Conservation (phyloP, 1,139 yeast species). For the Entelexis paramagnoliae region DNA sequence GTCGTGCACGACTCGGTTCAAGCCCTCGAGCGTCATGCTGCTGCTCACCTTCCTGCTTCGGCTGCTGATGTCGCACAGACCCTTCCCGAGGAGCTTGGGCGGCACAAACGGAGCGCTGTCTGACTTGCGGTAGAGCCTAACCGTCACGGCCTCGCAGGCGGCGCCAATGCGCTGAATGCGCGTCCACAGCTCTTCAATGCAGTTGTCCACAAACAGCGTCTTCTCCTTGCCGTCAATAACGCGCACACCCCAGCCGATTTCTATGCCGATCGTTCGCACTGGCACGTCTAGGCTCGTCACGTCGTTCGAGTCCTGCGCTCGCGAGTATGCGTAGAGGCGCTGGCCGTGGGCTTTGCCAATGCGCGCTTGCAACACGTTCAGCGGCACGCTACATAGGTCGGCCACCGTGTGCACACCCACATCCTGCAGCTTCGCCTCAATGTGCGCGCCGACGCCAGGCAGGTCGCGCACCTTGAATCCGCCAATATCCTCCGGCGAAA, state of each 20-base stretch:
- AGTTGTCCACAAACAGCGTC: conserved; percentile 48
- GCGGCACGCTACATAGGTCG: conserved; percentile 15
- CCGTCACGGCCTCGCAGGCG: conserved; percentile 48
- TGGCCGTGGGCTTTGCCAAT: conserved; percentile 66
- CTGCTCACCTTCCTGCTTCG: conserved; percentile 54
- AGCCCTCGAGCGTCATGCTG: conserved; percentile 44
- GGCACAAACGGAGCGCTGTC: conserved; percentile 61
- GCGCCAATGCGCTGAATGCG: conserved; percentile 39
- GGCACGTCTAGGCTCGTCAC: conserved; percentile 40
- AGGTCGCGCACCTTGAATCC: conserved; percentile 44
- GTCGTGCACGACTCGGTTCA: conserved; percentile 52
- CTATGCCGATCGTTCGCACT: conserved; percentile 74
- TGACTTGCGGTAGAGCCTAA: conserved; percentile 56
- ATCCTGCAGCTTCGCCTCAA: conserved; percentile 35
- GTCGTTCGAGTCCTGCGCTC: conserved; percentile 58
- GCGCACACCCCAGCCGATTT: conserved; percentile 84
- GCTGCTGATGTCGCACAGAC: conserved; percentile 56
- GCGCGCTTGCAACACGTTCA: conserved; percentile 32
- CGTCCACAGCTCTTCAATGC: conserved; percentile 49
- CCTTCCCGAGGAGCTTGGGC: conserved; percentile 75
- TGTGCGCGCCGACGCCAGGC: conserved; percentile 78
- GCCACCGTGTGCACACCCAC: conserved; percentile 35
- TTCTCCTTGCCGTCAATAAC: conserved; percentile 52
- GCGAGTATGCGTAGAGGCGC: conserved; percentile 47
- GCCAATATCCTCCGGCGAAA: conserved; percentile 37